phyloP scores from a whole-genome alignment of 2,329 filamentous ascomycete genomes.

The Apiospora sp. region DNA sequence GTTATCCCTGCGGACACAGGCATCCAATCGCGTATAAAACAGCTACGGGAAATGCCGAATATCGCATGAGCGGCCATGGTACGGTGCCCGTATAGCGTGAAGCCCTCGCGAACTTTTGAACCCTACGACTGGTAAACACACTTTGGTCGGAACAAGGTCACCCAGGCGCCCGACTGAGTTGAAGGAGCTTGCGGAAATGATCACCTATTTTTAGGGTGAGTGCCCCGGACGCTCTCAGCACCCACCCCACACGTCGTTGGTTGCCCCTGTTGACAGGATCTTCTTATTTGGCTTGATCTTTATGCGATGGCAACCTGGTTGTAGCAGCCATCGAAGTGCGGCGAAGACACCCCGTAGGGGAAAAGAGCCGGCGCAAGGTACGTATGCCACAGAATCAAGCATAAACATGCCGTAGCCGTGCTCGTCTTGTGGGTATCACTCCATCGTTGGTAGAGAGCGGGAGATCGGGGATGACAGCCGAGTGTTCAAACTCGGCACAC shows the following conservation, averaged over 20 bases:
- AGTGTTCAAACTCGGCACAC: background rate
- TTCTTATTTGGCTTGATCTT: background rate
- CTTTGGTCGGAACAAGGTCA: background rate
- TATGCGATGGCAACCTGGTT: background rate
- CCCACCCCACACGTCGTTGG: background rate
- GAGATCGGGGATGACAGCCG: background rate
- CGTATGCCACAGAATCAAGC: background rate
- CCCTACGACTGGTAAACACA: too few relatives aligned
- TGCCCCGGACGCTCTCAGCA: background rate
- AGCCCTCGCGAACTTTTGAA: too few relatives aligned
- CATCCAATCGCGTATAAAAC: too few relatives aligned
- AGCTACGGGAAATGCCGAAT: too few relatives aligned
- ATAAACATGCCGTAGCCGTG: background rate
- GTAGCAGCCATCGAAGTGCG: background rate
- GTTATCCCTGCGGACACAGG: background rate
- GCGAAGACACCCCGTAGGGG: background rate
- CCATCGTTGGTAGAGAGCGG: background rate
- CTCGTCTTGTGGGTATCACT: slow-evolving; percentile 3
- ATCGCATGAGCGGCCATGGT: too few relatives aligned
- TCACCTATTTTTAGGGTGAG: background rate
- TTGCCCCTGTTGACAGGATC: too few relatives aligned
- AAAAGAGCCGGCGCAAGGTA: background rate
- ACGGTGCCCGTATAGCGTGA: too few relatives aligned
- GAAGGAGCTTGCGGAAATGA: background rate
- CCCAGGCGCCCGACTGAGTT: background rate